Conservation (phyloP, 2,329 filamentous ascomycete species). For the Tolypocladium album region DNA sequence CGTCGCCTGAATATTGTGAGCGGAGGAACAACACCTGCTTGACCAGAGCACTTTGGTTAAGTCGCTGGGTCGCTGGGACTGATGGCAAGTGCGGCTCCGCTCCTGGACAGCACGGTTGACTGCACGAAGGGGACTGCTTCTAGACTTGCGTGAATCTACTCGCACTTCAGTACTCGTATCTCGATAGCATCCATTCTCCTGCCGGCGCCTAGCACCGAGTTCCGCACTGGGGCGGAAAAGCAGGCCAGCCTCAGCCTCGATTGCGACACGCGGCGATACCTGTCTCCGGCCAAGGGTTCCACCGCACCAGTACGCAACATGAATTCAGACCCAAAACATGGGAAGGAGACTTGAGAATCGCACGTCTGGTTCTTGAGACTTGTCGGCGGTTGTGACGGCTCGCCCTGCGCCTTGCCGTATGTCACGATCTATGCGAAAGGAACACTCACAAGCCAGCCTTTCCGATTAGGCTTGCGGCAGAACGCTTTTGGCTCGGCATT, state of each 20-base stretch:
- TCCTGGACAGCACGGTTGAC: neutral
- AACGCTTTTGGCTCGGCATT: too few relatives aligned
- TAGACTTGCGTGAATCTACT: neutral
- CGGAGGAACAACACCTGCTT: neutral
- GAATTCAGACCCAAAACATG: neutral
- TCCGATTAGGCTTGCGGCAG: too few relatives aligned
- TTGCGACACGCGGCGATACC: neutral
- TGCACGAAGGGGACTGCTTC: neutral
- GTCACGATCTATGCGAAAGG: too few relatives aligned
- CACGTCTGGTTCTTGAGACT: neutral
- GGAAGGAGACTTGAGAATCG: neutral
- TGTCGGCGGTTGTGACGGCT: neutral
- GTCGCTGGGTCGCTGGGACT: neutral
- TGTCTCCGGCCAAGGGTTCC: neutral
- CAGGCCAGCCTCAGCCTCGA: neutral
- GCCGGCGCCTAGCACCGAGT: neutral
- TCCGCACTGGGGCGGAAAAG: neutral
- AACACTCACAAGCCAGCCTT: too few relatives aligned
- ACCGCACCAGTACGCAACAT: neutral
- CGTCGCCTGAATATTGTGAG: neutral
- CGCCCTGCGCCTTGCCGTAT: neutral
- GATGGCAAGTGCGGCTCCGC: neutral
- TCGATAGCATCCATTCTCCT: neutral
- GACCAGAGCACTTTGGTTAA: neutral
- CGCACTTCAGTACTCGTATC: neutral